Conservation (phyloP, 805 yeast genomes). For the Scheffersomyces lignosus region DNA sequence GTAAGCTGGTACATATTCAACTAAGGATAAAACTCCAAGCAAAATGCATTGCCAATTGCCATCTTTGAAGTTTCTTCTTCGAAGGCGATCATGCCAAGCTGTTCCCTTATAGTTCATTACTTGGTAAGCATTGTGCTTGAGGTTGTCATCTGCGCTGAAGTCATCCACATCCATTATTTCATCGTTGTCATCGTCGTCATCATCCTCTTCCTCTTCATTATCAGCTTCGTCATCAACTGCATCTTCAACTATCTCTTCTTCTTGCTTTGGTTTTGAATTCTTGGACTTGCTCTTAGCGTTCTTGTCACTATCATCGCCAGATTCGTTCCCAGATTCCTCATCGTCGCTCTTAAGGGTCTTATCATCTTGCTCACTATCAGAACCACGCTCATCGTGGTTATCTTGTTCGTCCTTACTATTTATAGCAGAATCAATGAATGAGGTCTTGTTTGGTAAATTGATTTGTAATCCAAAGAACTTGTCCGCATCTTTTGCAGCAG, state of each 20-base stretch:
- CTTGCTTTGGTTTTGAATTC: constrained; percentile 1
- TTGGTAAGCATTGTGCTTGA: constrained; percentile 44
- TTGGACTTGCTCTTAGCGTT: constrained; percentile 14
- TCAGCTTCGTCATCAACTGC: constrained; percentile 20
- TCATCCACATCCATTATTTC: constrained; percentile 10
- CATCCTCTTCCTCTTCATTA: constrained; percentile 22
- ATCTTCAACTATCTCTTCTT: constrained; percentile 11
- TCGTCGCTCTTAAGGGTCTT: constrained; percentile 23
- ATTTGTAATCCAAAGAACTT: constrained; percentile 32
- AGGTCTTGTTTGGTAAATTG: constrained; percentile 27
- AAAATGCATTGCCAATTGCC: constrained; percentile 84
- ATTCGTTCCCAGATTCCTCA: constrained; percentile 16
- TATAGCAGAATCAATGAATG: constrained; percentile 21
- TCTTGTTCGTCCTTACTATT: constrained; percentile 26
- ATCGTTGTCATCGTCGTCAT: constrained; percentile 16
- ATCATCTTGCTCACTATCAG: constrained; percentile 20
- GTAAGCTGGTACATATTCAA: constrained; percentile 58
- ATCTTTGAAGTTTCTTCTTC: constrained; percentile 72
- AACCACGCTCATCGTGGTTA: constrained; percentile 20
- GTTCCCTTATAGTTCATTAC: constrained; percentile 57
- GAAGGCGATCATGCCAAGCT: constrained; percentile 77
- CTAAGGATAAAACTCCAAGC: constrained; percentile 66
- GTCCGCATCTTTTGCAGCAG: constrained; percentile 36
- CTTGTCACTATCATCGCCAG: constrained; percentile 14
- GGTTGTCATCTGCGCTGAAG: constrained; percentile 19